Evolutionary conservation across 148 eudicot genomes (phyloP).

Genomic region (Tetragonia tetragonoides): DNA sequence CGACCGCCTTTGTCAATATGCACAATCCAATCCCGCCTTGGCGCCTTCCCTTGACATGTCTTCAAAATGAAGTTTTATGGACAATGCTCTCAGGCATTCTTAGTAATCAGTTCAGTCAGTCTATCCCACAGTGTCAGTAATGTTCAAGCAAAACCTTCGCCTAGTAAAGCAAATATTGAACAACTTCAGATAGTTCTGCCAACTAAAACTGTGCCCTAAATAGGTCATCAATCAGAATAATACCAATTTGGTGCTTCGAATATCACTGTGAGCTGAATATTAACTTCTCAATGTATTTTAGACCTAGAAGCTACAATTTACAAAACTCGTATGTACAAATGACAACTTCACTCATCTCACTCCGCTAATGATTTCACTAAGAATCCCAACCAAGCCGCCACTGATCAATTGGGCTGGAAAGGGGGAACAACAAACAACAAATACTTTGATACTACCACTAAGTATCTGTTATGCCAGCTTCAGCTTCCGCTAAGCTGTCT

Average conservation of each 20-base stretch:
- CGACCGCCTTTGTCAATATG: no score
- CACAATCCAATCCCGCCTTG: no score
- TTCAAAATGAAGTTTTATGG: no score
- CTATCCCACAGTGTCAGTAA: no score
- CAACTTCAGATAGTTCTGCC: no score
- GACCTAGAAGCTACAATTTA: background rate
- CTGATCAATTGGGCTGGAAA: background rate
- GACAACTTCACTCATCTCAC: background rate
- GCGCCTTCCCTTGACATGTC: no score
- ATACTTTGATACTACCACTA: background rate
- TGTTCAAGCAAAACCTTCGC: no score
- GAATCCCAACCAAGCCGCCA: background rate
- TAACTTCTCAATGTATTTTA: background rate
- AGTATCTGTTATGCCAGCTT: constrained; percentile 53
- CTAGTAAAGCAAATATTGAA: no score
- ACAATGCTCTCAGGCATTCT: no score
- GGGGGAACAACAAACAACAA: background rate
- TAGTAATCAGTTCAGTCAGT: no score
- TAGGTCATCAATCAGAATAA: no score
- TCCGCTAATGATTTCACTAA: no score
- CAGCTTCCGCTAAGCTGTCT: constrained; percentile 59
- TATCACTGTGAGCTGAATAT: background rate
- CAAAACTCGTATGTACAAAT: background rate
- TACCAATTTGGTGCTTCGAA: background rate
- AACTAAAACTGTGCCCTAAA: background rate